phyloP scores from a whole-genome alignment of 2,329 filamentous ascomycete species.

The Aureobasidium sp. region DNA sequence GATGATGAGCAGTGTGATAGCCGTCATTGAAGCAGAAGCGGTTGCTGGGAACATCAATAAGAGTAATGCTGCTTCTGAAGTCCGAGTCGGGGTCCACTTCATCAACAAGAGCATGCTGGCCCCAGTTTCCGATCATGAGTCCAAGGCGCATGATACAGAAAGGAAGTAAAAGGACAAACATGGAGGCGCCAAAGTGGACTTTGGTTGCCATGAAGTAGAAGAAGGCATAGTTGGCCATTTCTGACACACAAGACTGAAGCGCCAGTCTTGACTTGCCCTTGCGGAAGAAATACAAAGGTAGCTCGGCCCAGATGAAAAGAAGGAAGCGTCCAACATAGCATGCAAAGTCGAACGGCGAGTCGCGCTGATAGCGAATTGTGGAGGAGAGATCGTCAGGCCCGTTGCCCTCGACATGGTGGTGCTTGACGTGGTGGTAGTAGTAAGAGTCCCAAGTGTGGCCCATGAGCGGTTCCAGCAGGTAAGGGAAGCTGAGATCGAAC shows the following conservation, averaged over 20 bases:
- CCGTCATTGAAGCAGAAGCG: slow-evolving; percentile 78
- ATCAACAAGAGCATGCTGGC: slow-evolving; percentile 76
- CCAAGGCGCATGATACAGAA: slow-evolving; percentile 60
- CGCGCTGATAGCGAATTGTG: slow-evolving; percentile 69
- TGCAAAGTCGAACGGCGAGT: slow-evolving; percentile 59
- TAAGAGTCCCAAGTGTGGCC: slow-evolving; percentile 83
- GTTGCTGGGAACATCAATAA: slow-evolving; percentile 73
- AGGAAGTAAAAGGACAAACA: slow-evolving; percentile 62
- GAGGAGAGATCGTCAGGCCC: slow-evolving; percentile 69
- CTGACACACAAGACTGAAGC: slow-evolving; percentile 53
- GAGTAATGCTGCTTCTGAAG: slow-evolving; percentile 69
- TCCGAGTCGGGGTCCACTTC: slow-evolving; percentile 68
- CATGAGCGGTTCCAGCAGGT: slow-evolving; percentile 67
- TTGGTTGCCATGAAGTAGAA: slow-evolving; percentile 46
- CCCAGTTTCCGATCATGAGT: slow-evolving; percentile 79
- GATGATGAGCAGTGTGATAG: slow-evolving; percentile 74
- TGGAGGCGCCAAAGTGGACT: slow-evolving; percentile 48
- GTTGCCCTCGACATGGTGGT: slow-evolving; percentile 77
- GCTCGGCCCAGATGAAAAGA: slow-evolving; percentile 66
- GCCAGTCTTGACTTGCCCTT: slow-evolving; percentile 54
- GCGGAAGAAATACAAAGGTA: slow-evolving; percentile 64
- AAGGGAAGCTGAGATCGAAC: slow-evolving; percentile 63
- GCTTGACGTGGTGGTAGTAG: slow-evolving; percentile 80
- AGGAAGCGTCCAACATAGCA: slow-evolving; percentile 68
- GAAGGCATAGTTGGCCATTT: slow-evolving; percentile 50